These are phyloP conservation scores for Trichoderma lentiforme DNA, from an alignment of 2,329 filamentous ascomycete species.

Conservation along the genomic window DNA sequence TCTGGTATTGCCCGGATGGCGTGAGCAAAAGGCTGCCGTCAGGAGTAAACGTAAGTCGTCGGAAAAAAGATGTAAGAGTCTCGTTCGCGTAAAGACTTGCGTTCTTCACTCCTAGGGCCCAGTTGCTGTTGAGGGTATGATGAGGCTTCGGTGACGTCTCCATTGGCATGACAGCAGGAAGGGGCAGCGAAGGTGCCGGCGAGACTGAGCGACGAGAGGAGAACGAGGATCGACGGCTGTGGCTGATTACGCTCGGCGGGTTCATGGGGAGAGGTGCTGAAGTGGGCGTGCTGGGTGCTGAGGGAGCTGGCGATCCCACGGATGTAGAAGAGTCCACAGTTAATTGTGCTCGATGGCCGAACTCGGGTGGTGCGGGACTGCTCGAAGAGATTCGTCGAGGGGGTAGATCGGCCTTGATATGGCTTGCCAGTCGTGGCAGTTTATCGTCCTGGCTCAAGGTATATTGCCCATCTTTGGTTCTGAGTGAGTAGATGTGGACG, in stretches of 20 bases:
- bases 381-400: conserved; percentile 83
- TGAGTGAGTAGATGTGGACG: conserved; percentile 94
- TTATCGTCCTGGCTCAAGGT: conserved; percentile 66
- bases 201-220: conserved; percentile 84
- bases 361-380: conserved; percentile 87
- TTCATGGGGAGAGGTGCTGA: conserved; percentile 93
- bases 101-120: conserved; percentile 68
- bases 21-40: conserved; percentile 93
- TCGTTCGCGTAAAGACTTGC: conserved; percentile 93
- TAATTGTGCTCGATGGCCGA: conserved; percentile 64
- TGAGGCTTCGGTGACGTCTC: conserved; percentile 82
- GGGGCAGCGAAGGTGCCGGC: conserved; percentile 85
- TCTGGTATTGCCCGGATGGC: conserved; percentile 92
- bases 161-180: conserved; percentile 93
- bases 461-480: conserved; percentile 94
- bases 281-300: conserved; percentile 89
- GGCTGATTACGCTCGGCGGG: conserved; percentile 80
- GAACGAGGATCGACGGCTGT: conserved; percentile 93
- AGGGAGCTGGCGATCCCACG: conserved; percentile 80
- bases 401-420: conserved; percentile 82
- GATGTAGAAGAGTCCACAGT: conserved; percentile 50
- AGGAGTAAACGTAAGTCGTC: conserved; percentile 87
- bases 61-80: conserved; percentile 94
- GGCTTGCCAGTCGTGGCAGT: conserved; percentile 76
- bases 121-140: conserved; percentile 46